Conservation (phyloP, 768 basidiomycete genomes). For the Mrakia frigida region DNA sequence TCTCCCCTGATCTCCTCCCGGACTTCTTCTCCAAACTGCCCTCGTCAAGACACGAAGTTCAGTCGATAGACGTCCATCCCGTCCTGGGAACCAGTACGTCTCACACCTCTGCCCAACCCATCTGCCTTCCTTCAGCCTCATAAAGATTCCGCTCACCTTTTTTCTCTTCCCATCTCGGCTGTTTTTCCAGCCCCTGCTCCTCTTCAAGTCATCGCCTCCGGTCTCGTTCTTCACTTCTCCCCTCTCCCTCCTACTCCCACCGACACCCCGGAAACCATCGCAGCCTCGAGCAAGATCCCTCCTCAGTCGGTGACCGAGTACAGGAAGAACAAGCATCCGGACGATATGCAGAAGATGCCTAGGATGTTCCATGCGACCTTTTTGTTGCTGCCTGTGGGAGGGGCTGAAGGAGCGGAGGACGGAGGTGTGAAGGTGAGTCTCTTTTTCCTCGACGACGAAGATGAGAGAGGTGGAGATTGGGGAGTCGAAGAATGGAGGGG, state of each 20-base stretch:
- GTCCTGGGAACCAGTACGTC: slow-evolving; percentile 31
- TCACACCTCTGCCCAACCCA: not conserved
- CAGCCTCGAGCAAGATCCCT: slow-evolving; percentile 8
- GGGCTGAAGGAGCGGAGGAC: slow-evolving; percentile 1
- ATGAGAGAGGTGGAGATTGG: too few relatives aligned
- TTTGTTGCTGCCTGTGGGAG: slow-evolving; percentile 20
- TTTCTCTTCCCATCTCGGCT: not conserved
- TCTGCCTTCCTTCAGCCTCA: slow-evolving; percentile 6
- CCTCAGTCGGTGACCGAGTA: slow-evolving; percentile 24
- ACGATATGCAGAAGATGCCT: slow-evolving; percentile 30
- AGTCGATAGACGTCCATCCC: slow-evolving; percentile 32
- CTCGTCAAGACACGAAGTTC: slow-evolving; percentile 28
- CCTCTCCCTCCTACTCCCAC: slow-evolving; percentile 14
- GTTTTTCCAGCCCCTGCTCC: slow-evolving; percentile 25
- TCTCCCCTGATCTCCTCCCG: slow-evolving; percentile 26
- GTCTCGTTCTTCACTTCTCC: slow-evolving; percentile 24
- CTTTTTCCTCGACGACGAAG: not conserved
- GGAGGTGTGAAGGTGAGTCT: slow-evolving; percentile 27
- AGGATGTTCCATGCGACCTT: slow-evolving; percentile 31
- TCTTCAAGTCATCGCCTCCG: slow-evolving; percentile 25
- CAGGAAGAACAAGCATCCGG: slow-evolving; percentile 18
- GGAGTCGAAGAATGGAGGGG: not conserved
- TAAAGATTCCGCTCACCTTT: not conserved
- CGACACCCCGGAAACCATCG: slow-evolving; percentile 8
- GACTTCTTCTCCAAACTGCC: slow-evolving; percentile 27